Evolutionary conservation across 805 yeast species (phyloP), one percentile per base, ranked within the genome.

Genomic region (Ogataea philodendri): DNA sequence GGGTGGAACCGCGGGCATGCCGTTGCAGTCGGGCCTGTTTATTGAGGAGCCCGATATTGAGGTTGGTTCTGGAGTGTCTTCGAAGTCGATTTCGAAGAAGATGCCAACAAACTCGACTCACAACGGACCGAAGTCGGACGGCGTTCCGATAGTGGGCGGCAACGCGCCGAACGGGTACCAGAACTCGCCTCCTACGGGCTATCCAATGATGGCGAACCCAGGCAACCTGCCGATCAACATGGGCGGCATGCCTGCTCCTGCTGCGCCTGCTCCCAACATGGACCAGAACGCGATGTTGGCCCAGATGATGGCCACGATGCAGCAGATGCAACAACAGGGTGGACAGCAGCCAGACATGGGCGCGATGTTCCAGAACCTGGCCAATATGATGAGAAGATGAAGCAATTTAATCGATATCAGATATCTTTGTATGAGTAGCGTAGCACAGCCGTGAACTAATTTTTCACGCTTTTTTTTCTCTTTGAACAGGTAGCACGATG

Each of bases 41-140:
- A 76, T 93, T 57, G 97, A 93, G 59, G 98, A 93, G 63, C 98
- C 98, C 3, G 98, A 93, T 65, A 93, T 90, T 51, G 96, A 89
- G 59, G 85, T 93, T 36, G 97, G 97, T 32, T 79, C 86, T 30
- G 97, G 97, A 44, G 84, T 86, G 32, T 82, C 95, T 1, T 85
- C 96, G 4, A 89, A 89, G 60, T 88, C 96, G 13, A 86, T 86
- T 62, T 82, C 94, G 8, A 80, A 79, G 63, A 84, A 86, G 58
- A 84, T 87, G 95, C 95, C 96, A 11, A 86, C 95, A 4, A 88
- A 88, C 59, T 78, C 86, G 13, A 76, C 88, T 5, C 76, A 84
- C 63, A 81, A 82, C 59, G 95, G 95, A 4, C 95, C 95, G 20
- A 78, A 81, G 55, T 83, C 94, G 3, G 81, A 82, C 45, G 51